Evolutionary conservation across 345 rosid species (phyloP), one percentile per base, ranked within the genome.

Genomic region (Erysimum cheiranthoides): DNA sequence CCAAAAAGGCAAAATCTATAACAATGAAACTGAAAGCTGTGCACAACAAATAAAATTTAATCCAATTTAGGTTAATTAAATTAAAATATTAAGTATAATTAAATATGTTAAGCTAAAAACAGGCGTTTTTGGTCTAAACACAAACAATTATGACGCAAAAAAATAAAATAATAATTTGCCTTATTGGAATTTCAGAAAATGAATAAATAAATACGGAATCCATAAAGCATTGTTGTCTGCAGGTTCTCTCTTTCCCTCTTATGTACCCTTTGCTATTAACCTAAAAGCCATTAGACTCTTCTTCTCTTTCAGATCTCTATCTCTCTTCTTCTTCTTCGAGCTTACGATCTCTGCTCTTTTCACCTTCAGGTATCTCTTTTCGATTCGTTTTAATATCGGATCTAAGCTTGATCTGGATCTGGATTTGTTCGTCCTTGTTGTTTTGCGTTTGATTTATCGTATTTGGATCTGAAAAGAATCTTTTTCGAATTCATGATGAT

Each of bases 331-430:
- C 30, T 62, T 53, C 71, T 51, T 50, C 50, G 25, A 21, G 25
- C 25, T 21, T 21, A 52, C 61, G 1, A 14, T 38, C 34, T 43
- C 27, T 45, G 27, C 56, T 57, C 51, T 50, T 40, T 49, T 14
- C 9, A 68, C 5, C 69, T 75, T 42, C 54, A 75, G 79, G 79
- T 75, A 60, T 32, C 18, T 59, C 25, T 49, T 58, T 52, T 57
- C 28, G 11, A 13, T 47, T 36, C 57, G 2, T 42, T 73, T 34
- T 11, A 30, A 16, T 18, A 30, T 73, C 45, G 7, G 21, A 61
- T 61, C 66, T 52, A 43, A 13, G 7, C 8, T 56, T 39, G 16
- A 36, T 67, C 34, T 47, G 43, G 68, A 75, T 75, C 79, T 67
- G 35, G 1, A 13, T 64, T 42, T 8, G 62, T 73, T 61, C 36